Conservation (phyloP, 2,329 filamentous ascomycete species). For the Neonectria punicea region DNA sequence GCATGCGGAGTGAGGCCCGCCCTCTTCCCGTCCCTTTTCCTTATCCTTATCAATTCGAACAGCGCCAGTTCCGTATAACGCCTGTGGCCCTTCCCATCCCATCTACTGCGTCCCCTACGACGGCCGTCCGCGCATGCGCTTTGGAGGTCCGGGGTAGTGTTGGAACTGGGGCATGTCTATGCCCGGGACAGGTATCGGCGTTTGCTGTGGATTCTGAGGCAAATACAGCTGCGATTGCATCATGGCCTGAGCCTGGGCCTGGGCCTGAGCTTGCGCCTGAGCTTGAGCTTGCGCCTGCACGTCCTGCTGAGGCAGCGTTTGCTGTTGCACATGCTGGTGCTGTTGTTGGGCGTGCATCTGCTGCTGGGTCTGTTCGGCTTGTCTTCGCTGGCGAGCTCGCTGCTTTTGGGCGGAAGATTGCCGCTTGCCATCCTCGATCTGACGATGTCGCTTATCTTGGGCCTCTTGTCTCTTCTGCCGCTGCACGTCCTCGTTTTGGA, state of each 20-base stretch:
- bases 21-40: conserved; percentile 12
- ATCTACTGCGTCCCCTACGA: conserved; percentile 36
- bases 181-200: conserved; percentile 42
- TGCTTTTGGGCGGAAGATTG: conserved; percentile 41
- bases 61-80: conserved; percentile 28
- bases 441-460: conserved; percentile 51
- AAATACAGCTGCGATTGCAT: conserved; percentile 46
- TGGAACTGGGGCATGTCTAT: conserved; percentile 45
- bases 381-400: conserved; percentile 40
- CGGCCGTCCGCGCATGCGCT: conserved; percentile 44
- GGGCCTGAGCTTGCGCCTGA: conserved; percentile 37
- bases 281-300: conserved; percentile 28
- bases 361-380: conserved; percentile 42
- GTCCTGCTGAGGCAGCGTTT: conserved; percentile 38
- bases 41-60: conserved; percentile 20
- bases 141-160: conserved; percentile 44
- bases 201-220: conserved; percentile 37
- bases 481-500: conserved; percentile 57
- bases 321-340: conserved; percentile 40
- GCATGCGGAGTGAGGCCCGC: conserved; percentile 2
- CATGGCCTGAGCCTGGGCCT: conserved; percentile 36
- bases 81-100: conserved; percentile 17
- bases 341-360: conserved; percentile 32
- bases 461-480: conserved; percentile 52
- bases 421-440: conserved; percentile 49